These are phyloP conservation scores for Acarospora socialis DNA, from an alignment of 2,329 filamentous ascomycete genomes.

Conservation along the genomic window DNA sequence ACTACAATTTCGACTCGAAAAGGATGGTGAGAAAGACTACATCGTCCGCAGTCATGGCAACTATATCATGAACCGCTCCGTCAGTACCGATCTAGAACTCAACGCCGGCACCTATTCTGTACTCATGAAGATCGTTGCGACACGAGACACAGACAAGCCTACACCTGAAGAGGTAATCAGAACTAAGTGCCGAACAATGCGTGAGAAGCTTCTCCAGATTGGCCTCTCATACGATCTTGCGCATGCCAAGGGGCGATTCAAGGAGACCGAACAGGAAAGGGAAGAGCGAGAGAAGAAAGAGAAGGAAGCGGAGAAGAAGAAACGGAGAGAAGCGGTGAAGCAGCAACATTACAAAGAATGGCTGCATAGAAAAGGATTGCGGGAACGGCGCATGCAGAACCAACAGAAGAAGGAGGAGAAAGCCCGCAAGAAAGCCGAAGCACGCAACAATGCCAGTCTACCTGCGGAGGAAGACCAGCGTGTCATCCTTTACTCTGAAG, in stretches of 20 bases:
- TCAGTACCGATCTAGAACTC: constrained; percentile 62
- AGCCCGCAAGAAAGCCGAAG: constrained; percentile 25
- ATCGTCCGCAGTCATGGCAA: constrained; percentile 42
- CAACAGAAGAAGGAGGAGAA: constrained; percentile 23
- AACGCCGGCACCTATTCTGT: constrained; percentile 63
- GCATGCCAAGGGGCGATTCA: constrained; percentile 28
- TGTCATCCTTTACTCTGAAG: too few species aligned
- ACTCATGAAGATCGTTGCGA: constrained; percentile 58
- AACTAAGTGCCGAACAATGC: constrained; percentile 43
- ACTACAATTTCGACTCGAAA: constrained; percentile 45
- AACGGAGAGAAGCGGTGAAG: constrained; percentile 19
- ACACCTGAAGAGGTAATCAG: constrained; percentile 55
- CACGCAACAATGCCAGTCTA: constrained; percentile 25
- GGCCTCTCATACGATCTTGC: constrained; percentile 33
- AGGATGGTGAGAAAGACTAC: constrained; percentile 45
- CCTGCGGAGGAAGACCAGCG: constrained; percentile 27
- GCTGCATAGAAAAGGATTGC: constrained; percentile 19
- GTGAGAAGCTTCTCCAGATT: constrained; percentile 53
- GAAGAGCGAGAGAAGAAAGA: constrained; percentile 29
- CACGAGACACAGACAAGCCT: constrained; percentile 35
- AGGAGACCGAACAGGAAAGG: constrained; percentile 24
- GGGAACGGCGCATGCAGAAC: constrained; percentile 23
- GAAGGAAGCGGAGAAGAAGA: constrained; percentile 26
- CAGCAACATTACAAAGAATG: constrained; percentile 14
- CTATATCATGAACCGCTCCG: constrained; percentile 54